Conservation (phyloP, 164 flowering plant genomes). For the Sextonia rubra region DNA sequence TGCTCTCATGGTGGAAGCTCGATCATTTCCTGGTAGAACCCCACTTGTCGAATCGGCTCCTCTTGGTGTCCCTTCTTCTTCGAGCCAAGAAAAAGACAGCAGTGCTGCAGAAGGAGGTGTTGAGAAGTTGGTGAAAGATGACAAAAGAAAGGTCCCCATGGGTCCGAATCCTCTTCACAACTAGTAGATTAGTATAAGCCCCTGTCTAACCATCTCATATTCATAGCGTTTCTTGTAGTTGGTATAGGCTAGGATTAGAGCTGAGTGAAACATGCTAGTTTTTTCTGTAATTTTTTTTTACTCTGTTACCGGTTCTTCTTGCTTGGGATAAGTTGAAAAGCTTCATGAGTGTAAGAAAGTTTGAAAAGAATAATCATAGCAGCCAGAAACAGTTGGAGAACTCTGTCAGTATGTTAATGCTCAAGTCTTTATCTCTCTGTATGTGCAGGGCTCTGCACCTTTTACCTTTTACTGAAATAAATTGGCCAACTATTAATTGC, state of each 20-base stretch:
- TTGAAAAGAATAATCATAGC: conserved; percentile 4
- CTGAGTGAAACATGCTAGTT: background rate
- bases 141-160: conserved; percentile 57
- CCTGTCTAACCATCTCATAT: background rate
- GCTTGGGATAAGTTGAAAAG: background rate
- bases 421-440: background rate
- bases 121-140: conserved; percentile 33
- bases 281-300: background rate
- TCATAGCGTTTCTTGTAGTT: background rate
- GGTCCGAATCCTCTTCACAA: conserved; percentile 86
- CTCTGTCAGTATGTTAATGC: conserved; percentile 3
- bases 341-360: background rate
- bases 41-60: conserved; percentile 14
- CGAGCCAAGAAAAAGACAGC: background rate
- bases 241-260: background rate
- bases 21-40: conserved; percentile 17
- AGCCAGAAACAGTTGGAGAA: background rate
- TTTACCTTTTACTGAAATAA: conserved; percentile 6
- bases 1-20: conserved; percentile 5
- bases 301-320: background rate
- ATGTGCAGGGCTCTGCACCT: conserved; percentile 1
- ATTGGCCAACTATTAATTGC: background rate
- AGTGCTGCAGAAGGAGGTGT: conserved; percentile 5
- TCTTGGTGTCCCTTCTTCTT: conserved; percentile 16
- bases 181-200: conserved; percentile 13